Percentiles rank a stretch among this genome's conserved stretches.
phyloP scores from a whole-genome alignment of 2,329 filamentous ascomycete species.

The Xylaria sp. region DNA sequence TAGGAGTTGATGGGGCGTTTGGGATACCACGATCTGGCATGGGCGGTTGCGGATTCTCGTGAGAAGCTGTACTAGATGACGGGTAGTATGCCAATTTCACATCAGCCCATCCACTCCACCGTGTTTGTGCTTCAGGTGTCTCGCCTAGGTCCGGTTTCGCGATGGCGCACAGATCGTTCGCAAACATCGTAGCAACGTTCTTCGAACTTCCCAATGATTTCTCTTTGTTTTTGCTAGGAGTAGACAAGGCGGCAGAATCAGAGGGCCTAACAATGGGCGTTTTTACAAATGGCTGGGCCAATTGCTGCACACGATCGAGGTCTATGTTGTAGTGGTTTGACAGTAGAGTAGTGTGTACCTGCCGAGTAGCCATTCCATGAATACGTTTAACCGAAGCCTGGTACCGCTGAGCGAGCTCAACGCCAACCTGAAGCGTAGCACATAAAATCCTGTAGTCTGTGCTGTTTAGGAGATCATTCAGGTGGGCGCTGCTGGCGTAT shows the following conservation, averaged over 20 bases:
- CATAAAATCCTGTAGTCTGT: slow-evolving; percentile 83
- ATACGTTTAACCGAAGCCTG: slow-evolving; percentile 86
- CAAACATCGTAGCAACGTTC: slow-evolving; percentile 71
- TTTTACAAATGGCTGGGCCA: slow-evolving; percentile 85
- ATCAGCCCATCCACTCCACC: slow-evolving; percentile 83
- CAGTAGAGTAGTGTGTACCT: slow-evolving; percentile 78
- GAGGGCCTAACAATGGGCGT: slow-evolving; percentile 66
- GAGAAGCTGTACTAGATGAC: slow-evolving; percentile 50
- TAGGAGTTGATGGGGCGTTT: slow-evolving; percentile 75
- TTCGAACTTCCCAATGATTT: slow-evolving; percentile 62
- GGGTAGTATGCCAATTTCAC: slow-evolving; percentile 85
- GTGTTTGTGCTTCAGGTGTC: slow-evolving; percentile 44
- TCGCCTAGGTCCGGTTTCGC: slow-evolving; percentile 66
- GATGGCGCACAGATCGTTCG: slow-evolving; percentile 85
- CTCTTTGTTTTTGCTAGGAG: slow-evolving; percentile 80
- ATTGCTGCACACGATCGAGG: slow-evolving; percentile 83
- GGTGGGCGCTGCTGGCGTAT: slow-evolving; percentile 90
- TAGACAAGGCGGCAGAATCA: slow-evolving; percentile 62
- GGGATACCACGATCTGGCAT: slow-evolving; percentile 51
- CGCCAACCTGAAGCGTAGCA: slow-evolving; percentile 80
- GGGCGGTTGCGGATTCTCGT: slow-evolving; percentile 43
- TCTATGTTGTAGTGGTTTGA: slow-evolving; percentile 86
- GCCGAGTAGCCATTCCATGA: slow-evolving; percentile 67
- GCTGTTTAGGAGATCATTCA: slow-evolving; percentile 90
- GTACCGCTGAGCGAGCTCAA: slow-evolving; percentile 91